Evolutionary conservation across 2,329 filamentous ascomycete genomes (phyloP).

Genomic region (Botryosphaeria dothidea): DNA sequence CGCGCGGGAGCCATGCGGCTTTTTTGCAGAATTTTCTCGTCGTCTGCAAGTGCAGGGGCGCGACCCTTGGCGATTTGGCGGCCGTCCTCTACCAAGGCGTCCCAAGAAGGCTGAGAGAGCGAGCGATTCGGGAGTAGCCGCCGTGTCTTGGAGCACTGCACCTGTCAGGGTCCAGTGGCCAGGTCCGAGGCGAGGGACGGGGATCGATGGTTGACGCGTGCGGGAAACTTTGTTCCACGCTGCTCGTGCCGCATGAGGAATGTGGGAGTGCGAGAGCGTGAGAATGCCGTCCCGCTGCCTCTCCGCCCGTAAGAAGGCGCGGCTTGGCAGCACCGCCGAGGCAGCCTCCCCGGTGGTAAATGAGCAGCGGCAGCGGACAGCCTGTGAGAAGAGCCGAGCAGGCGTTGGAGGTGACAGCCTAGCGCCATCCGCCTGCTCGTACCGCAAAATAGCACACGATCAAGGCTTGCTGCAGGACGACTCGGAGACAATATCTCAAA

Average conservation of each 20-base stretch:
- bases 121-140: conserved; percentile 1
- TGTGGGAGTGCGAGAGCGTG: not conserved
- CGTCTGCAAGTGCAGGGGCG: not conserved
- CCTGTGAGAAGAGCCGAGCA: not conserved
- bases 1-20: conserved; percentile 5
- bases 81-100: not conserved
- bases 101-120: not conserved
- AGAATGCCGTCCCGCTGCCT: not conserved
- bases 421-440: not conserved
- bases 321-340: not conserved
- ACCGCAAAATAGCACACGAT: not conserved
- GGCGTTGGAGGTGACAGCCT: not conserved
- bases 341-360: not conserved
- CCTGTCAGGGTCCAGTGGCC: not conserved
- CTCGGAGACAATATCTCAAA: not conserved
- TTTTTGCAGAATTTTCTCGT: not conserved
- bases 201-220: not conserved
- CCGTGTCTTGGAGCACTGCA: not conserved
- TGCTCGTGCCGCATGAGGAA: not conserved
- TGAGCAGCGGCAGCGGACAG: not conserved
- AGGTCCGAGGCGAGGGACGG: not conserved
- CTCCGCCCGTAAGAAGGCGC: not conserved
- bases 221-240: not conserved
- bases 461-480: not conserved
- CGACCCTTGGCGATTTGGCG: not conserved